A percentile compares a stretch with the other conserved stretches of the same genome.
Evolutionary conservation across 2,329 filamentous ascomycete species (phyloP).

Genomic region (Chrysoporthe cubensis): DNA sequence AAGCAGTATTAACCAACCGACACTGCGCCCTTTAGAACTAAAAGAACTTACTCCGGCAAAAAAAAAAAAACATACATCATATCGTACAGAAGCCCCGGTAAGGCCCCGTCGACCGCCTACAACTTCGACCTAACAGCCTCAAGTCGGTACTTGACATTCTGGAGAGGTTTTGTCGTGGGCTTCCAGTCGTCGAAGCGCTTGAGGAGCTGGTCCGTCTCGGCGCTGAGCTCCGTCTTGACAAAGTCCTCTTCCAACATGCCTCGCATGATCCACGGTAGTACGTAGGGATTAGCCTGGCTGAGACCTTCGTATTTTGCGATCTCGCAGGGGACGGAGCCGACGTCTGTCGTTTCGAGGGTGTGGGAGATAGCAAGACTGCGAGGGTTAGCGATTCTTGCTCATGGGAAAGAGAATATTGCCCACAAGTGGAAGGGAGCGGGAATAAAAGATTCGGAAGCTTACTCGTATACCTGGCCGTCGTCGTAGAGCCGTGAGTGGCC

Average conservation of each 20-base stretch:
- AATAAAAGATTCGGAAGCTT: constrained; percentile 37
- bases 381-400: not conserved
- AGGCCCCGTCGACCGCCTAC: constrained; percentile 34
- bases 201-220: constrained; percentile 80
- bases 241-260: constrained; percentile 90
- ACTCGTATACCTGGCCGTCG: constrained; percentile 82
- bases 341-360: constrained; percentile 70
- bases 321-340: constrained; percentile 52
- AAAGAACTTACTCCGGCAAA: no score
- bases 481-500: constrained; percentile 94
- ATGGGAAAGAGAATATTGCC: not conserved
- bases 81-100: not conserved
- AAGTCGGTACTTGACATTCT: constrained; percentile 93
- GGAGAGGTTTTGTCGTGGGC: constrained; percentile 84
- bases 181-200: constrained; percentile 92
- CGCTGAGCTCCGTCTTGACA: constrained; percentile 77
- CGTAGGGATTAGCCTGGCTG: constrained; percentile 76
- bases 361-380: constrained; percentile 69
- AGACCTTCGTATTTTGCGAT: constrained; percentile 56
- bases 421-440: not conserved
- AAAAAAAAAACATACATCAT: not conserved
- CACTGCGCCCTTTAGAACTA: not conserved
- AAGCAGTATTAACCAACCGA: not conserved
- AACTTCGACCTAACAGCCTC: constrained; percentile 90
- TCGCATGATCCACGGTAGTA: constrained; percentile 93